Evolutionary conservation across 1,284 basidiomycete genomes (phyloP), one percentile per base, ranked within the genome.

Genomic region (Mycena sp.): DNA sequence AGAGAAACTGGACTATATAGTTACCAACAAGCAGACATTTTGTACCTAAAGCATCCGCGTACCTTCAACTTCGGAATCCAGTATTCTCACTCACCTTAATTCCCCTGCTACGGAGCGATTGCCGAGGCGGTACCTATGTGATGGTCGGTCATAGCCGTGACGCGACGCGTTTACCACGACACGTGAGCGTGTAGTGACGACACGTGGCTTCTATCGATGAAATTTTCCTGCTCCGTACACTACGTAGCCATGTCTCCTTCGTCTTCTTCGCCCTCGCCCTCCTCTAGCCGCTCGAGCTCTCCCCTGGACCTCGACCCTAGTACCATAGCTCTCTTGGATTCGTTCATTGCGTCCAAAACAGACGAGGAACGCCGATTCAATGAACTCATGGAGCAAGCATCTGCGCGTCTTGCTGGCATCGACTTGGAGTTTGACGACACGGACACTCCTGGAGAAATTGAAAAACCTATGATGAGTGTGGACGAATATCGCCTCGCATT

Each of bases 401-500:
- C 76, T 4, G 73, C 72, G 14, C 70, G 70, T 26, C 68, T 78
- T 16, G 74, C 74, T 7, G 74, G 74, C 7, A 71, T 77, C 38
- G 73, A 71, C 9, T 25, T 74, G 6, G 70, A 71, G 16, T 7
- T 25, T 35, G 64, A 53, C 29, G 61, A 55, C 35, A 67, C 63
- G 17, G 68, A n/a, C n/a, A n/a, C n/a, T 68, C 21, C 69, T 73
- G 10, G 65, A 70, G 35, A 61, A 66, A 52, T 53, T 10, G 71
- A 69, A 4, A 75, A 75, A 49, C 74, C 76, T 2, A 80, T 81
- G 76, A 73, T 82, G 63, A 79, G 73, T 60, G 77, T 82, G 11
- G 75, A 79, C 41, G 80, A 82, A 58, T 83, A 79, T 63, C 74
- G 76, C 28, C 65, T 70, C 29, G 76, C 78, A 11, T 83, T 83